Evolutionary conservation across 306 rosid species (phyloP).

Genomic region (Corylus avellana): DNA sequence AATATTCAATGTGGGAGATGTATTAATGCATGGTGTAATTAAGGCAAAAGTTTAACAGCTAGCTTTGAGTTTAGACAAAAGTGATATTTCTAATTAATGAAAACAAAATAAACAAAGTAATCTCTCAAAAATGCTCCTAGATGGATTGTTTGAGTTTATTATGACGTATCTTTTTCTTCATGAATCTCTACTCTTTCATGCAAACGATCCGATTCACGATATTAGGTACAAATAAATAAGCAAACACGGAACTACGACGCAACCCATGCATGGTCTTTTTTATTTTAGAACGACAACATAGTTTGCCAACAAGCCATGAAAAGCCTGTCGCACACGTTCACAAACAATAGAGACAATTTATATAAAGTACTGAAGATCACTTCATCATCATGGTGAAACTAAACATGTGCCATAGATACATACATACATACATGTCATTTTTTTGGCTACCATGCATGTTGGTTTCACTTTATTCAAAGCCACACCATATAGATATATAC

Average conservation of each 20-base stretch:
- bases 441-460: not conserved
- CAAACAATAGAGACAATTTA: not conserved
- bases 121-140: not conserved
- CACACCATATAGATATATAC: not conserved
- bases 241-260: not conserved
- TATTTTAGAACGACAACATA: not conserved
- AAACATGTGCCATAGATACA: not conserved
- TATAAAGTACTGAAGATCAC: not conserved
- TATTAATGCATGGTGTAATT: too few species aligned
- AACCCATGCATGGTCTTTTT: not conserved
- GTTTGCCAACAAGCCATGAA: not conserved
- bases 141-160: not conserved
- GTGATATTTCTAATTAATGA: too few species aligned
- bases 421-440: not conserved
- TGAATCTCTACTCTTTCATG: not conserved
- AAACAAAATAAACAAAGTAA: not conserved
- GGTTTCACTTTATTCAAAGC: not conserved
- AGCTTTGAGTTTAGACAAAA: too few species aligned
- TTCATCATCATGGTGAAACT: not conserved
- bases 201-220: not conserved
- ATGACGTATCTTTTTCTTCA: not conserved
- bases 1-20: too few species aligned
- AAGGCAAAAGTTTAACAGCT: too few species aligned
- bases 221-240: not conserved
- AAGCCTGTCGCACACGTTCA: not conserved